Evolutionary conservation across 371 early-diverging fungal species (phyloP).

Genomic region (Syncephalastrum sp.): DNA sequence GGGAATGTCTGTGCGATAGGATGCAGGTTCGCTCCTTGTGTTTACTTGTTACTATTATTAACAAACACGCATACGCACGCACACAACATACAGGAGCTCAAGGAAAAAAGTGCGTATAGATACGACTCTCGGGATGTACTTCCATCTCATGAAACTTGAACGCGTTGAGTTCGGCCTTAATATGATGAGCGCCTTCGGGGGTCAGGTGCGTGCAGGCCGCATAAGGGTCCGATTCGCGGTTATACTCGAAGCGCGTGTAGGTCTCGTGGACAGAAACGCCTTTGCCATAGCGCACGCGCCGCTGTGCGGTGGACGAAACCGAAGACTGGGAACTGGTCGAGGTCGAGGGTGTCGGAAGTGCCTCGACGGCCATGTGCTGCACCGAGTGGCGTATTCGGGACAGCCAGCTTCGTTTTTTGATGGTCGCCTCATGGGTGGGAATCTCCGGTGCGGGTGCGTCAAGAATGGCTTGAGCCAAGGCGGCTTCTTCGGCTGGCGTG

Average conservation of each 20-base stretch:
- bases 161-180: conserved; percentile 71
- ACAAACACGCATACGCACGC: not conserved
- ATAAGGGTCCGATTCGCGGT: conserved; percentile 61
- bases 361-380: too few species aligned
- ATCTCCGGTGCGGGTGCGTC: not conserved
- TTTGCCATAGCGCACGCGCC: conserved; percentile 21
- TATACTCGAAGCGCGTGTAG: conserved; percentile 65
- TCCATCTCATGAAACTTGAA: conserved; percentile 73
- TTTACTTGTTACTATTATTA: too few species aligned
- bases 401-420: not conserved
- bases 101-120: conserved; percentile 67
- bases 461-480: not conserved
- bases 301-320: not conserved
- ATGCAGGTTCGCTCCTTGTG: too few species aligned
- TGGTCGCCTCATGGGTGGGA: not conserved
- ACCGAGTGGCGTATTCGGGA: conserved; percentile 2
- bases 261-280: conserved; percentile 50
- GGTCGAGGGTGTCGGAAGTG: not conserved
- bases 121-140: conserved; percentile 66
- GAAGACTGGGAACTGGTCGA: not conserved
- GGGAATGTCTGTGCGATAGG: too few species aligned
- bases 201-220: conserved; percentile 57
- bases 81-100: conserved; percentile 20
- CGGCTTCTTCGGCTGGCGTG: not conserved
- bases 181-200: conserved; percentile 54